A percentile compares a stretch with the other conserved stretches of the same genome.
These are phyloP conservation scores for Fomitopsis palustris DNA, from an alignment of 1,284 basidiomycete species.

Conservation along the genomic window DNA sequence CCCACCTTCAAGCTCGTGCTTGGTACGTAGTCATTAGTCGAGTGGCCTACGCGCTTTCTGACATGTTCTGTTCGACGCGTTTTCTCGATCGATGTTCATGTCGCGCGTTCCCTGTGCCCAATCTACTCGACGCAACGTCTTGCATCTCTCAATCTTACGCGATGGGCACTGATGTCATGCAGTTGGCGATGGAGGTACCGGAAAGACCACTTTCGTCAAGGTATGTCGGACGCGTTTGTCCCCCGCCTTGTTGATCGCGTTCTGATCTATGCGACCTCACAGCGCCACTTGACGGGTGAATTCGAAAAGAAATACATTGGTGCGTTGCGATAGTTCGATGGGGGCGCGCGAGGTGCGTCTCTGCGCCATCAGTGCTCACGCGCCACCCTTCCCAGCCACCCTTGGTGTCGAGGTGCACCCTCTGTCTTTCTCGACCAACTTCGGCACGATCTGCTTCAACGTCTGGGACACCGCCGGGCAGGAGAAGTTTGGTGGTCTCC, in stretches of 20 bases:
- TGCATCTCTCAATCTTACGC: constrained; percentile 1
- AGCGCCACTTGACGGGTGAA: constrained; percentile 99
- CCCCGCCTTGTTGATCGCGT: constrained; percentile 41
- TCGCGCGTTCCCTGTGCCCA: constrained; percentile 18
- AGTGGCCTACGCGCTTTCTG: constrained; percentile 15
- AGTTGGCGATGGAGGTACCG: constrained; percentile 99
- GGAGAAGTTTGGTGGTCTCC: constrained; percentile 99
- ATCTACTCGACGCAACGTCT: constrained; percentile 23
- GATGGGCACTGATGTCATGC: constrained; percentile 23
- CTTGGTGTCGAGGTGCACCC: constrained; percentile 99
- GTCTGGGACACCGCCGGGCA: constrained; percentile 99
- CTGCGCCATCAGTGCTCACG: constrained; percentile 8
- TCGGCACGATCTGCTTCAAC: constrained; percentile 98
- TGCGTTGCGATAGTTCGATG: constrained; percentile 31
- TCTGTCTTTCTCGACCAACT: constrained; percentile 95
- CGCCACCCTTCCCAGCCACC: constrained; percentile 63
- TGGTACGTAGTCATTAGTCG: constrained; percentile 49
- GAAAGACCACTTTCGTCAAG: constrained; percentile 98
- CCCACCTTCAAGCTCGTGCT: constrained; percentile 99
- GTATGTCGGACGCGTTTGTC: constrained; percentile 37
- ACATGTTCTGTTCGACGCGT: constrained; percentile 13
- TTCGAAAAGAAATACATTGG: constrained; percentile 99
- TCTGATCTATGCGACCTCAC: constrained; percentile 45
- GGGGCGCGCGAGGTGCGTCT: not conserved
- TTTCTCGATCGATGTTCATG: constrained; percentile 20